phyloP scores from a whole-genome alignment of 2,329 filamentous ascomycete species.

The Stenocarpella maydis region DNA sequence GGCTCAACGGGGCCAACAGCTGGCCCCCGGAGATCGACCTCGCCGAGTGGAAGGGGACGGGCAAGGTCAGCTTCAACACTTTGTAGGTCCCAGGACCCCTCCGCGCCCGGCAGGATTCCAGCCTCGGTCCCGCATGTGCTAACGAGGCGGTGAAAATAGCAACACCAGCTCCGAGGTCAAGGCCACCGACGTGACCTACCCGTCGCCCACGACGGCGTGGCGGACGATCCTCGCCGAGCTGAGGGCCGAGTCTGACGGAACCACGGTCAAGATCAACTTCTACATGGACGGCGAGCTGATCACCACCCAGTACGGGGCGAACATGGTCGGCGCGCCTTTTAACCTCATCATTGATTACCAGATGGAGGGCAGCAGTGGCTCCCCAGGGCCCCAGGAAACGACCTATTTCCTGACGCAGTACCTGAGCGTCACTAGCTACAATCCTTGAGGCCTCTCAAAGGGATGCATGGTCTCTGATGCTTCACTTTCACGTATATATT shows the following conservation, averaged over 20 bases:
- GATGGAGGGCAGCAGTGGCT: slow-evolving; percentile 38
- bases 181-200: slow-evolving; percentile 55
- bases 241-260: slow-evolving; percentile 55
- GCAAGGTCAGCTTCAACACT: slow-evolving; percentile 62
- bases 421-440: slow-evolving; percentile 37
- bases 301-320: slow-evolving; percentile 56
- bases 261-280: slow-evolving; percentile 58
- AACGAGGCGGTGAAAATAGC: background rate
- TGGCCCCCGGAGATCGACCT: slow-evolving; percentile 67
- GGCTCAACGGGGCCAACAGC: slow-evolving; percentile 58
- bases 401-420: slow-evolving; percentile 37
- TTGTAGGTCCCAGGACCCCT: slow-evolving; percentile 40
- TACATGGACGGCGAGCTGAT: slow-evolving; percentile 58
- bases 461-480: background rate
- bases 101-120: background rate
- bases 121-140: background rate
- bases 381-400: slow-evolving; percentile 32
- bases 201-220: slow-evolving; percentile 50
- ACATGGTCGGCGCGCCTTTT: slow-evolving; percentile 54
- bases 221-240: slow-evolving; percentile 59
- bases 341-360: slow-evolving; percentile 43
- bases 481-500: slow-evolving; percentile 5
- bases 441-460: slow-evolving; percentile 19
- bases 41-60: slow-evolving; percentile 64
- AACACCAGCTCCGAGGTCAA: slow-evolving; percentile 53